These are phyloP conservation scores for Lactifluus rugatus DNA, from an alignment of 768 basidiomycete species.

Conservation along the genomic window DNA sequence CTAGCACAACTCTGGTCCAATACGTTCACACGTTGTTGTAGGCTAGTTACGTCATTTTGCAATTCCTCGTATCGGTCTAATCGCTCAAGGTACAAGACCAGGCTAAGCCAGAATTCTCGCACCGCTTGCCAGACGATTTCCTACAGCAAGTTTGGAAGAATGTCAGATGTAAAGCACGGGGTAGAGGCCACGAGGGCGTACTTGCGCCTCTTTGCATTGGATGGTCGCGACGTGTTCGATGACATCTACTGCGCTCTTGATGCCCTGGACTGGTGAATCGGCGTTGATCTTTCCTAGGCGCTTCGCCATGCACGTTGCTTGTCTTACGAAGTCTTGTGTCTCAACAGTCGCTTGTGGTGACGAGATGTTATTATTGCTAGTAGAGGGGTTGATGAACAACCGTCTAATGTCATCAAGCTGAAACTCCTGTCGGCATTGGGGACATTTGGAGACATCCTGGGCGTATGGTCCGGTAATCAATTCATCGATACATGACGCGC, in stretches of 20 bases:
- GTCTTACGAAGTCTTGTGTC: conserved; percentile 2
- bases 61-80: not conserved
- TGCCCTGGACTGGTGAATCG: not conserved
- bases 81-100: not conserved
- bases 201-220: conserved; percentile 8
- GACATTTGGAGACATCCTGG: not conserved
- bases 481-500: conserved; percentile 3
- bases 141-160: not conserved
- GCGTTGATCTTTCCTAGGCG: not conserved
- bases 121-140: conserved; percentile 13
- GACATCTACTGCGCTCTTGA: conserved; percentile 5
- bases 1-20: not conserved
- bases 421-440: conserved; percentile 10
- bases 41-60: not conserved
- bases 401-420: not conserved
- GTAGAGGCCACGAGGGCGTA: not conserved
- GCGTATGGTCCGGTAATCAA: not conserved
- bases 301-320: conserved; percentile 8
- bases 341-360: not conserved
- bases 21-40: not conserved
- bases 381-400: not conserved
- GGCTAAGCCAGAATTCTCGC: conserved; percentile 8
- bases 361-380: not conserved
- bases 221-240: conserved; percentile 6
- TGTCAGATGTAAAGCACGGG: not conserved